phyloP scores from a whole-genome alignment of 176 grass and related monocot species.

The Cymbopogon citratus region DNA sequence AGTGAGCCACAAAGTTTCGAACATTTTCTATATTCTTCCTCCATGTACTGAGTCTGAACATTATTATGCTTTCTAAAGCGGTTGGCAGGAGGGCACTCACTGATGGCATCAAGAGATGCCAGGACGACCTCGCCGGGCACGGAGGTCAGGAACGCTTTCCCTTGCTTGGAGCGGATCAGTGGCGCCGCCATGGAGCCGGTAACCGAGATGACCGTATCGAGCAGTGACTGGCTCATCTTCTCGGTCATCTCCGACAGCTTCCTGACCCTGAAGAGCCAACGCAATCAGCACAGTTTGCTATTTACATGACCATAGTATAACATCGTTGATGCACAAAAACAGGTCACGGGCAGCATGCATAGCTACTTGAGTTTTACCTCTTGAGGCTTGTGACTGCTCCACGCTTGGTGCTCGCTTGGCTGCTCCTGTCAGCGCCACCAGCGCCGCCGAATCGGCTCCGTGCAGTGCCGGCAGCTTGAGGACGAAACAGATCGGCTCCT shows the following conservation, averaged over 20 bases:
- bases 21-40: not conserved
- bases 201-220: constrained; percentile 59
- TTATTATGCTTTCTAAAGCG: not conserved
- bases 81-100: constrained; percentile 31
- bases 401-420: constrained; percentile 16
- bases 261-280: constrained; percentile 49
- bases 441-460: constrained; percentile 4
- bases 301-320: not conserved
- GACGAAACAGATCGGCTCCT: constrained; percentile 71
- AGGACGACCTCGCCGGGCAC: constrained; percentile 79
- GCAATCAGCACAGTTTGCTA: not conserved
- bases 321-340: not conserved
- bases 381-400: constrained; percentile 65
- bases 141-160: constrained; percentile 45
- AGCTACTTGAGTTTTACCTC: constrained; percentile 35
- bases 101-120: constrained; percentile 81
- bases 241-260: constrained; percentile 92
- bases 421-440: constrained; percentile 19
- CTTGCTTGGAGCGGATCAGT: constrained; percentile 60
- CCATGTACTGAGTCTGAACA: no score
- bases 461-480: constrained; percentile 31
- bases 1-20: not conserved
- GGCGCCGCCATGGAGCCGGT: constrained; percentile 68
- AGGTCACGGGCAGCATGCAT: not conserved
- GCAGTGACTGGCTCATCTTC: constrained; percentile 77